phyloP scores from a whole-genome alignment of 2,329 filamentous ascomycete species.

The Exophiala sp. region DNA sequence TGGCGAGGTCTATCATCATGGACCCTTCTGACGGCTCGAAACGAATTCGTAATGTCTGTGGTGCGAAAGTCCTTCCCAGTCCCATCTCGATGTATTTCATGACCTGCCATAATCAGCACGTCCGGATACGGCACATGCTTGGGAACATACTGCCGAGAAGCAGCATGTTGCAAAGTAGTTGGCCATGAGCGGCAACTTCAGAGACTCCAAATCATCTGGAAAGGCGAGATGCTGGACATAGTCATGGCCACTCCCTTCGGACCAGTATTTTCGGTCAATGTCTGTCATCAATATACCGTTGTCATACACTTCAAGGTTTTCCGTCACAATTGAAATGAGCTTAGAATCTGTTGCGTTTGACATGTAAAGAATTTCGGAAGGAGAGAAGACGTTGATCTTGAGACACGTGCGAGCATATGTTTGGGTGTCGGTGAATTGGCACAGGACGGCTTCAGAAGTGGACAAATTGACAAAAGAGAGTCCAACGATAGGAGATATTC shows the following conservation, averaged over 20 bases:
- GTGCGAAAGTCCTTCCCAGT: constrained; percentile 64
- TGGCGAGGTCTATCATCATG: constrained; percentile 93
- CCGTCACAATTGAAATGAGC: constrained; percentile 69
- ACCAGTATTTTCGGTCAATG: constrained; percentile 78
- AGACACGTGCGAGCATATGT: constrained; percentile 86
- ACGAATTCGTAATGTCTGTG: constrained; percentile 78
- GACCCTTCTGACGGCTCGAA: constrained; percentile 86
- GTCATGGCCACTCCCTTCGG: constrained; percentile 71
- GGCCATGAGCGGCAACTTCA: constrained; percentile 74
- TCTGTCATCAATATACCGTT: constrained; percentile 53
- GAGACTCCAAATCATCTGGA: constrained; percentile 71
- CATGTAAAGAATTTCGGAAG: constrained; percentile 75
- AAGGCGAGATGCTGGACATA: constrained; percentile 78
- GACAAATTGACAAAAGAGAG: constrained; percentile 83
- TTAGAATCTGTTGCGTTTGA: constrained; percentile 71
- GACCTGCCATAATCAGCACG: constrained; percentile 49
- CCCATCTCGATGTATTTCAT: constrained; percentile 76
- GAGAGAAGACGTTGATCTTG: constrained; percentile 77
- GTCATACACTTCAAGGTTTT: constrained; percentile 55
- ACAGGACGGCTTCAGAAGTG: constrained; percentile 78
- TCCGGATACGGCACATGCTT: background rate
- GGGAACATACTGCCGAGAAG: constrained; percentile 69
- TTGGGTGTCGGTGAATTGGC: constrained; percentile 89
- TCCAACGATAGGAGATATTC: constrained; percentile 77
- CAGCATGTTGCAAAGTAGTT: constrained; percentile 84